Percentiles rank a stretch among this genome's conserved stretches.
These are phyloP conservation scores for Chenopodium suecicum DNA, from an alignment of 148 eudicot species.

Conservation along the genomic window DNA sequence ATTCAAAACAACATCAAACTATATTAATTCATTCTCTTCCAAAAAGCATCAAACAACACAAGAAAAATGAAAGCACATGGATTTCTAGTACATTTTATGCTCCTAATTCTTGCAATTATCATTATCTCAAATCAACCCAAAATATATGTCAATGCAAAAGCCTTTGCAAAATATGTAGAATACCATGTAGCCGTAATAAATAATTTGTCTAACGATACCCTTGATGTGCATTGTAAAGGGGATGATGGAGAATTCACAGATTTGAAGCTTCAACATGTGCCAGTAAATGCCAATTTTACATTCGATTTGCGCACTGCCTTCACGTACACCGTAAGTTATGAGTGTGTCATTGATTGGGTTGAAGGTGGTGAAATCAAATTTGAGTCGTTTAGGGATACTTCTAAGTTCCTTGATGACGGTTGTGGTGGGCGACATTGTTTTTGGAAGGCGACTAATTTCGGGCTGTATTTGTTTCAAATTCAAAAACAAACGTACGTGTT, in stretches of 20 bases:
- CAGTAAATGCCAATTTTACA: slow-evolving; percentile 14
- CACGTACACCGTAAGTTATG: not conserved
- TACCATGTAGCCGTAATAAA: slow-evolving; percentile 5
- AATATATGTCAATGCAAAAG: slow-evolving; percentile 9
- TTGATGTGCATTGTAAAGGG: slow-evolving; percentile 12
- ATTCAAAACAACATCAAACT: too few relatives aligned
- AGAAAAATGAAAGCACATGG: not conserved
- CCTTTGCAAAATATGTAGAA: not conserved
- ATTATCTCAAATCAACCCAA: not conserved
- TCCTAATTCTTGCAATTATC: not conserved
- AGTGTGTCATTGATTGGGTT: slow-evolving; percentile 15
- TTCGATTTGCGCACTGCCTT: not conserved
- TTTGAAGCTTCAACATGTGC: not conserved
- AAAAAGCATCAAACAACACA: too few relatives aligned
- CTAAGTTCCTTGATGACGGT: slow-evolving; percentile 4
- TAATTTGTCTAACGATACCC: not conserved
- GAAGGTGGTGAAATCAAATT: slow-evolving; percentile 11
- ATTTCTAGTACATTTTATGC: not conserved
- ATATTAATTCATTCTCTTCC: too few relatives aligned
- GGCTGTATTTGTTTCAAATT: slow-evolving; percentile 23
- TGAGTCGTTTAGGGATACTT: slow-evolving; percentile 8
- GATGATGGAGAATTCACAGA: slow-evolving; percentile 5
- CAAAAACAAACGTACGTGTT: not conserved
- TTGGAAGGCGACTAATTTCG: slow-evolving; percentile 23
- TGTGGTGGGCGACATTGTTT: slow-evolving; percentile 39